Percentiles rank a stretch among this genome's conserved stretches.
Evolutionary conservation across 495 filamentous ascomycete species (phyloP).

Genomic region (Neurospora sp.): DNA sequence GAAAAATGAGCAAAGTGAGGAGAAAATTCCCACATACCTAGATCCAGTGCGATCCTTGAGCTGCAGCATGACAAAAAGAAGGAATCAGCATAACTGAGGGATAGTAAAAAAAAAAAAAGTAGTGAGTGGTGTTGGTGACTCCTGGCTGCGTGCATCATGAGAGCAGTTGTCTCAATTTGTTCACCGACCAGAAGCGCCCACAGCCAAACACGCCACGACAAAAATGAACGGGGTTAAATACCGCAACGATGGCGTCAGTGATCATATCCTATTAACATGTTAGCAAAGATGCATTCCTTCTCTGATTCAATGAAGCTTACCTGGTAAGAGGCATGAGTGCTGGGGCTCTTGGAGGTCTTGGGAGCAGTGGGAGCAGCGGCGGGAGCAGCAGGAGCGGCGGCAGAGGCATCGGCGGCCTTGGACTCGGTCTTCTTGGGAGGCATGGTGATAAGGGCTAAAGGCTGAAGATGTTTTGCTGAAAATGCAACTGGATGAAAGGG

Average conservation of each 20-base stretch:
- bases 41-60: conserved; percentile 58
- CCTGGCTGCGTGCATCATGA: conserved; percentile 11
- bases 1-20: neutral
- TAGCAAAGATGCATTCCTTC: conserved; percentile 26
- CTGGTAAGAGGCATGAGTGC: conserved; percentile 47
- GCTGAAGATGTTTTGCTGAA: neutral
- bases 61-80: conserved; percentile 29
- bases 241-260: conserved; percentile 55
- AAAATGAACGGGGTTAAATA: conserved; percentile 38
- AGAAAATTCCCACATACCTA: conserved; percentile 38
- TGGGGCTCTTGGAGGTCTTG: conserved; percentile 20
- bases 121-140: neutral
- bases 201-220: conserved; percentile 27
- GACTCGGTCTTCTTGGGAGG: conserved; percentile 53
- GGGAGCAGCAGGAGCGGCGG: neutral
- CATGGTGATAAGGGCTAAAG: conserved; percentile 36
- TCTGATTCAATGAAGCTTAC: conserved; percentile 29
- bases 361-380: neutral
- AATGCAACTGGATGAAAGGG: neutral
- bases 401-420: neutral
- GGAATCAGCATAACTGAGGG: conserved; percentile 33
- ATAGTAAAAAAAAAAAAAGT: neutral
- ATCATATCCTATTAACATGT: conserved; percentile 49
- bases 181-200: conserved; percentile 8
- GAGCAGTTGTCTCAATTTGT: conserved; percentile 12